These are phyloP conservation scores for Stemphylium vesicarium DNA, from an alignment of 2,329 filamentous ascomycete genomes.

Conservation along the genomic window DNA sequence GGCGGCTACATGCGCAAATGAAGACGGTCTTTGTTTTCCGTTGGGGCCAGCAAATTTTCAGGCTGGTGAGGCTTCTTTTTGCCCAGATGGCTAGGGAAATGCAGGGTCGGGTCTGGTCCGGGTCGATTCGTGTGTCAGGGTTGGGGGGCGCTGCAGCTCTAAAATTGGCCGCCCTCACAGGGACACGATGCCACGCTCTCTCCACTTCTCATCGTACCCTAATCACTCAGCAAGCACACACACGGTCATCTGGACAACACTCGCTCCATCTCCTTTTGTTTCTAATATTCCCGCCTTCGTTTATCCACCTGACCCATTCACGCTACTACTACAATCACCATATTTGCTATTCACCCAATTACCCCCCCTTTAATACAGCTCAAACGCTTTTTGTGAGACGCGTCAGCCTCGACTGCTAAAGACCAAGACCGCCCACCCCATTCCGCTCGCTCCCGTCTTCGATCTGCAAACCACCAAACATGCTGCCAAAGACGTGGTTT, in stretches of 20 bases:
- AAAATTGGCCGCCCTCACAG: slow-evolving; percentile 2
- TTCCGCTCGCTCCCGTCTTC: slow-evolving; percentile 11
- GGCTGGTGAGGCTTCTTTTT: not conserved
- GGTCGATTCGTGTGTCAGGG: not conserved
- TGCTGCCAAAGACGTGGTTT: slow-evolving; percentile 46
- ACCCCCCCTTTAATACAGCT: slow-evolving; percentile 22
- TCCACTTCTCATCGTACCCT: slow-evolving; percentile 2
- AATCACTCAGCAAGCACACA: not conserved
- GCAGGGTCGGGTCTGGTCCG: slow-evolving; percentile 7
- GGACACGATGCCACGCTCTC: slow-evolving; percentile 3
- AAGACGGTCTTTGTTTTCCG: slow-evolving; percentile 7
- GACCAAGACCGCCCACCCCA: slow-evolving; percentile 17
- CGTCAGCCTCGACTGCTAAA: slow-evolving; percentile 27
- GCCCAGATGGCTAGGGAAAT: not conserved
- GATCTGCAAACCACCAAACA: slow-evolving; percentile 27
- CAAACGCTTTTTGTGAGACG: slow-evolving; percentile 23
- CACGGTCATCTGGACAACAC: slow-evolving; percentile 3
- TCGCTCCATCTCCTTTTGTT: slow-evolving; percentile 11
- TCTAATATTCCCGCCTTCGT: slow-evolving; percentile 1
- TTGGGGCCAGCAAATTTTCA: slow-evolving; percentile 20
- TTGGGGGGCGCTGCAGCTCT: not conserved
- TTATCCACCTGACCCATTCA: not conserved
- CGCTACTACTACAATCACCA: not conserved
- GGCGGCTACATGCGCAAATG: too few species aligned
- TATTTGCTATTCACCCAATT: slow-evolving; percentile 3